Percentiles rank a stretch among this genome's conserved stretches.
Conservation (phyloP, 202 grass and related monocot species). For the Thinopyrum obtusiflorum region DNA sequence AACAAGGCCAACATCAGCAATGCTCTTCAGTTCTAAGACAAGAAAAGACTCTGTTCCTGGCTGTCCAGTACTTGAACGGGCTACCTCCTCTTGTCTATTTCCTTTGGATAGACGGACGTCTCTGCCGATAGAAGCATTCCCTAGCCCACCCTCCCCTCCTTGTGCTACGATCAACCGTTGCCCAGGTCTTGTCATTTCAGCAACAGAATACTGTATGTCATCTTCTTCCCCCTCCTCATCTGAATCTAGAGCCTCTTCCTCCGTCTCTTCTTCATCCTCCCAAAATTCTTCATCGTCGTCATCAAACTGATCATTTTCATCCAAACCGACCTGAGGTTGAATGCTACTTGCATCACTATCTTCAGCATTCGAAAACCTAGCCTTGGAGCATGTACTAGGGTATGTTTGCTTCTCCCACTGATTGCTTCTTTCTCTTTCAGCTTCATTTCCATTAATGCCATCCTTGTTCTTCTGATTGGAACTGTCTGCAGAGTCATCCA, state of each 20-base stretch:
- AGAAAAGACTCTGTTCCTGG: slow-evolving; percentile 67
- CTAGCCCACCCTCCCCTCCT: slow-evolving; percentile 85
- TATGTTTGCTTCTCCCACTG: slow-evolving; percentile 19
- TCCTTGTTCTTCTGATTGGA: slow-evolving; percentile 22
- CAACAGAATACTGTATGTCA: slow-evolving; percentile 62
- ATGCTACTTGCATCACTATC: slow-evolving; percentile 17
- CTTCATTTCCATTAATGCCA: slow-evolving; percentile 24
- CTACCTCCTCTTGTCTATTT: slow-evolving; percentile 42
- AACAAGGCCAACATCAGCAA: slow-evolving; percentile 90
- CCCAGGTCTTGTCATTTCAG: slow-evolving; percentile 84
- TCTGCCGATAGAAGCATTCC: slow-evolving; percentile 63
- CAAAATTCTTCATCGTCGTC: slow-evolving; percentile 39
- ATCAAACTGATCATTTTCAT: slow-evolving; percentile 38
- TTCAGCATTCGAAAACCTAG: slow-evolving; percentile 7
- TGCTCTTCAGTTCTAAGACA: slow-evolving; percentile 89
- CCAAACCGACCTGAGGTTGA: not conserved
- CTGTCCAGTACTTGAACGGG: slow-evolving; percentile 37
- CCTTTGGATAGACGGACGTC: slow-evolving; percentile 39
- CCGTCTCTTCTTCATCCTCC: slow-evolving; percentile 31
- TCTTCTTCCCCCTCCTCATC: slow-evolving; percentile 36
- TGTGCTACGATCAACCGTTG: slow-evolving; percentile 67
- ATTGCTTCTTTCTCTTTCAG: slow-evolving; percentile 22
- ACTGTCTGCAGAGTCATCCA: slow-evolving; percentile 35
- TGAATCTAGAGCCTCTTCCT: slow-evolving; percentile 10
- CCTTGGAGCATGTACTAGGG: slow-evolving; percentile 2